A percentile compares a stretch with the other conserved stretches of the same genome.
phyloP scores from a whole-genome alignment of 202 grass and related monocot species.

The Schoenoplectus tabernaemontani region DNA sequence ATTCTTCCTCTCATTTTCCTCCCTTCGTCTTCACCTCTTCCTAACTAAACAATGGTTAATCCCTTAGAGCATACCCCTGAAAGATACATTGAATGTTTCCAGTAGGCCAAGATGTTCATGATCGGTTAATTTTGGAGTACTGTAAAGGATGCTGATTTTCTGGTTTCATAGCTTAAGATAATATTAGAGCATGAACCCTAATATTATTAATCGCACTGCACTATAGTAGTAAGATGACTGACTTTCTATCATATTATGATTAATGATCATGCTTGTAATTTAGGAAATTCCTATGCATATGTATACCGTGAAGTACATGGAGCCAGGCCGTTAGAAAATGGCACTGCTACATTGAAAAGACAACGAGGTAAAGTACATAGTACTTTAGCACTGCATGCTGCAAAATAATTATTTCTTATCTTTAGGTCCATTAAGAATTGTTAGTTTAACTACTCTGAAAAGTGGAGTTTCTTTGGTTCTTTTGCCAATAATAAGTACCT shows the following conservation, averaged over 20 bases:
- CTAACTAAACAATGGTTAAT: neutral
- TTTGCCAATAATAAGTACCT: constrained; percentile 4
- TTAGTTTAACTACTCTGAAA: neutral
- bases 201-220: neutral
- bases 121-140: neutral
- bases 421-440: neutral
- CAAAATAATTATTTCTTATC: neutral
- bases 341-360: constrained; percentile 14
- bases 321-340: constrained; percentile 31
- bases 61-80: too few relatives aligned
- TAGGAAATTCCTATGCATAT: constrained; percentile 82
- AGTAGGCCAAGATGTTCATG: neutral
- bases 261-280: constrained; percentile 21
- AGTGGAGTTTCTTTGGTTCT: neutral
- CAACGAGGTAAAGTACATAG: too few relatives aligned
- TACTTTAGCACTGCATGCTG: too few relatives aligned
- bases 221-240: neutral
- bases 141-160: neutral
- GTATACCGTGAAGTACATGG: constrained; percentile 73
- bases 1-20: neutral
- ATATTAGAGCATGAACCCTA: too few relatives aligned
- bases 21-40: neutral
- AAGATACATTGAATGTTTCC: too few relatives aligned
- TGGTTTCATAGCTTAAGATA: neutral
- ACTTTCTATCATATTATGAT: neutral